These are phyloP conservation scores for Botryotinia calthae DNA, from an alignment of 2,329 filamentous ascomycete species.

Conservation along the genomic window DNA sequence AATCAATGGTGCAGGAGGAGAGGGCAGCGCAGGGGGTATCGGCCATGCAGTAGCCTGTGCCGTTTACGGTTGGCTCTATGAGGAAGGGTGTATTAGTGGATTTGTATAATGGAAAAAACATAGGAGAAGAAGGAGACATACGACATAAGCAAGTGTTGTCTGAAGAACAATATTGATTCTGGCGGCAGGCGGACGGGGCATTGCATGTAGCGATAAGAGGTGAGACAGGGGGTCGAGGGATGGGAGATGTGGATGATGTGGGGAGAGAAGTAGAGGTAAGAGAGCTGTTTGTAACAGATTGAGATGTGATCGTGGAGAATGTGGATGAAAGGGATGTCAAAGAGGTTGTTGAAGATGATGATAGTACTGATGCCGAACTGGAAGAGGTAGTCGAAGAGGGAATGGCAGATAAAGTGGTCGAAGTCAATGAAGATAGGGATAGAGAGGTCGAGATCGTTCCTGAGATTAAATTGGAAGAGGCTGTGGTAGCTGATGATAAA, in stretches of 20 bases:
- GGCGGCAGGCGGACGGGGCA: background rate
- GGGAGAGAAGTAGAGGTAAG: background rate
- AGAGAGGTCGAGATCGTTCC: background rate
- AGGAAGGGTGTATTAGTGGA: background rate
- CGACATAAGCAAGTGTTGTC: constrained; percentile 3
- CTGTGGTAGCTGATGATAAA: background rate
- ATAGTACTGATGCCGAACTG: background rate
- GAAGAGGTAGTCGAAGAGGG: background rate
- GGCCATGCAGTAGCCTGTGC: constrained; percentile 15
- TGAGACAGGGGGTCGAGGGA: background rate
- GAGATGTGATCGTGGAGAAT: background rate
- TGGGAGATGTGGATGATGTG: background rate
- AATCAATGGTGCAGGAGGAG: background rate
- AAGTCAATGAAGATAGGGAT: background rate
- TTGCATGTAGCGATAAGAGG: background rate
- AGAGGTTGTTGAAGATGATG: background rate
- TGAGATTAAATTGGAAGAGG: background rate
- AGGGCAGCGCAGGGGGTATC: constrained; percentile 7
- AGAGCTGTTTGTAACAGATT: background rate
- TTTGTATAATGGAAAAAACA: background rate
- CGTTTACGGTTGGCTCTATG: constrained; percentile 7
- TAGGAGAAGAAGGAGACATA: background rate
- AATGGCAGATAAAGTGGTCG: background rate
- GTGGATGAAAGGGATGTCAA: background rate
- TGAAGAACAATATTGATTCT: constrained; percentile 3